Evolutionary conservation across 108 stramenopile species (phyloP), one percentile per base, ranked within the genome.

Genomic region (Aurantiochytrium sp.): DNA sequence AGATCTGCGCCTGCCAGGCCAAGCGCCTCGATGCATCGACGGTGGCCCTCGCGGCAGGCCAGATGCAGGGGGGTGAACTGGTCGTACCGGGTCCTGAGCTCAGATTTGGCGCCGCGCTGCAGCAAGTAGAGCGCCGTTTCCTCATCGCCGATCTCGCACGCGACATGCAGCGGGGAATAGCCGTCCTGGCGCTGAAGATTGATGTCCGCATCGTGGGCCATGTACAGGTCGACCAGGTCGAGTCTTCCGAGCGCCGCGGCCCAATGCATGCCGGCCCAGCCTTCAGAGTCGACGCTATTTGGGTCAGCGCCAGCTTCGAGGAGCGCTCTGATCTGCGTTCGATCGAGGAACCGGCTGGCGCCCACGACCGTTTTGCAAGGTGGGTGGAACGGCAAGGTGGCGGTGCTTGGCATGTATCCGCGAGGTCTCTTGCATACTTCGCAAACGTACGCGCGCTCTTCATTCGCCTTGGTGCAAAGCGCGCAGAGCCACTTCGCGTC

Each of bases 211-310:
- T 24, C 73, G 32, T 81, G 45, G 6, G 10, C 39, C 42, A 81
- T 0, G 24, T 81, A 81, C 12, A 81, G 39, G 27, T 48, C 73
- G 6, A 42, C 4, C 12, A 81, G 45, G 32, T 81, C 73, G 1
- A 81, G 73, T 48, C 73, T 6, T n/a, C 42, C 39, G 19, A 81
- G 42, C 6, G 73, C 73, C 19, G 42, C n/a, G n/a, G 73, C 73
- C 73, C 73, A 81, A 24, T 81, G 73, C 0, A 81, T 17, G 12
- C 73, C 73, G n/a, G 73, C 30, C 73, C 73, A 81, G 19, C 73
- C 73, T 81, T 81, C 73, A 24, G 42, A 48, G 73, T 81, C 73
- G 1, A 30, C 42, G n/a, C 39, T 27, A 42, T 81, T 48, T 6
- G 73, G 73, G 45, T 81, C 73, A 6, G 32, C 39, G 4, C 73